phyloP scores from a whole-genome alignment of 2,329 filamentous ascomycete genomes.

The Sarocladium kiliense region DNA sequence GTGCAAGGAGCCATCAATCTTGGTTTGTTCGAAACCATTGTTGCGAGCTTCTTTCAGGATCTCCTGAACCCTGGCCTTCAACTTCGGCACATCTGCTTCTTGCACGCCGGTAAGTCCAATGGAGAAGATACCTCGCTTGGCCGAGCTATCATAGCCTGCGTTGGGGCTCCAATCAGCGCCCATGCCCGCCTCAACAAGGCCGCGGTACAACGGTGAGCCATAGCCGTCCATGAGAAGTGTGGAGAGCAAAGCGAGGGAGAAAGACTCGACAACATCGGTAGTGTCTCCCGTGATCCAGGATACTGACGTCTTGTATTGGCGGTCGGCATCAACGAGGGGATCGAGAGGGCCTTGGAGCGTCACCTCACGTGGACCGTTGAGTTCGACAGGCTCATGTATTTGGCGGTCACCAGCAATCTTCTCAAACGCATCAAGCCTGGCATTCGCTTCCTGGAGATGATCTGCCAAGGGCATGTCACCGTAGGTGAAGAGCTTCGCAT shows the following conservation, averaged over 20 bases:
- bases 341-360: conserved; percentile 78
- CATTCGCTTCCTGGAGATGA: conserved; percentile 74
- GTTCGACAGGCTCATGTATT: conserved; percentile 69
- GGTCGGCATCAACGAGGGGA: conserved; percentile 76
- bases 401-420: conserved; percentile 64
- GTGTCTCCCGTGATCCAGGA: conserved; percentile 89
- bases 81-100: conserved; percentile 68
- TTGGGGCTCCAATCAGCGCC: conserved; percentile 95
- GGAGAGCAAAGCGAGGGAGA: conserved; percentile 76
- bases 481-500: conserved; percentile 93
- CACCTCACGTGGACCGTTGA: conserved; percentile 64
- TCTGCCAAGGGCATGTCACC: conserved; percentile 83
- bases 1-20: conserved; percentile 90
- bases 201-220: conserved; percentile 86
- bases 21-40: conserved; percentile 80
- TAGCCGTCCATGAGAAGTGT: conserved; percentile 89
- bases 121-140: conserved; percentile 76
- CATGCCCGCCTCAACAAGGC: conserved; percentile 81
- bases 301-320: conserved; percentile 88
- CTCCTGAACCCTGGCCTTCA: conserved; percentile 68
- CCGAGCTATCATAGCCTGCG: conserved; percentile 80
- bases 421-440: conserved; percentile 68
- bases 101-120: conserved; percentile 88
- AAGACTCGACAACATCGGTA: conserved; percentile 78
- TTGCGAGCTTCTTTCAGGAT: conserved; percentile 65